Percentiles rank a stretch among this genome's conserved stretches.
Conservation (phyloP, 495 filamentous ascomycete genomes). For the Trichoderma erinaceum region DNA sequence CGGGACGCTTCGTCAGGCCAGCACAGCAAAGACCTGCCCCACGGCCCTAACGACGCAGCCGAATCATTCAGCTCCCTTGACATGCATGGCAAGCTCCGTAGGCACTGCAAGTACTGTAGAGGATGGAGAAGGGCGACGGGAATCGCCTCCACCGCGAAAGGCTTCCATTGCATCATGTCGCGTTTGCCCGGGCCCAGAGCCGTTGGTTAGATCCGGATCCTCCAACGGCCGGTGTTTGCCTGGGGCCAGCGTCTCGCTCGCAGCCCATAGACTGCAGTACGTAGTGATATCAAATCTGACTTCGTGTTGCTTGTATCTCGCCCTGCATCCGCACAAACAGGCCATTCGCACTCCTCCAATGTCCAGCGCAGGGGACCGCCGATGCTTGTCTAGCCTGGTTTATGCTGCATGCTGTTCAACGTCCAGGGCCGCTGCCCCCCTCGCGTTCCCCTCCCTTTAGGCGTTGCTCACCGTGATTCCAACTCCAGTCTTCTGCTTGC, state of each 20-base stretch:
- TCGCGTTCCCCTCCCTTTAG: constrained; percentile 12
- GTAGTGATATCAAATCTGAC: too few relatives aligned
- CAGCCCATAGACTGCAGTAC: not conserved
- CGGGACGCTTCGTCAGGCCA: not conserved
- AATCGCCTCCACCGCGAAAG: too few relatives aligned
- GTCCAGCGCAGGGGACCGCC: not conserved
- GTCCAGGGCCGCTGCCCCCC: constrained; percentile 10
- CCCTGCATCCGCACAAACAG: not conserved
- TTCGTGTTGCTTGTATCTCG: too few relatives aligned
- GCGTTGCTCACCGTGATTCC: constrained; percentile 1
- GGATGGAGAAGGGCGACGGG: too few relatives aligned
- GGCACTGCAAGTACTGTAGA: too few relatives aligned
- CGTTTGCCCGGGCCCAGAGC: too few relatives aligned
- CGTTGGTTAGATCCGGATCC: too few relatives aligned
- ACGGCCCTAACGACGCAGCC: not conserved
- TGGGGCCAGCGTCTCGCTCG: too few relatives aligned
- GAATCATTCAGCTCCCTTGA: constrained; percentile 11
- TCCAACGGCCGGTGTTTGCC: too few relatives aligned
- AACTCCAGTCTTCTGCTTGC: not conserved
- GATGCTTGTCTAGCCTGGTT: constrained; percentile 9
- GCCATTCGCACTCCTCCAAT: constrained; percentile 9
- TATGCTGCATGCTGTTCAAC: constrained; percentile 6
- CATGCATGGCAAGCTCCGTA: not conserved
- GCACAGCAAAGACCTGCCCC: not conserved
- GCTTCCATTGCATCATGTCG: too few relatives aligned